A percentile compares a stretch with the other conserved stretches of the same genome.
Conservation (phyloP, 2,329 filamentous ascomycete species). For the Diaporthe australafricana region DNA sequence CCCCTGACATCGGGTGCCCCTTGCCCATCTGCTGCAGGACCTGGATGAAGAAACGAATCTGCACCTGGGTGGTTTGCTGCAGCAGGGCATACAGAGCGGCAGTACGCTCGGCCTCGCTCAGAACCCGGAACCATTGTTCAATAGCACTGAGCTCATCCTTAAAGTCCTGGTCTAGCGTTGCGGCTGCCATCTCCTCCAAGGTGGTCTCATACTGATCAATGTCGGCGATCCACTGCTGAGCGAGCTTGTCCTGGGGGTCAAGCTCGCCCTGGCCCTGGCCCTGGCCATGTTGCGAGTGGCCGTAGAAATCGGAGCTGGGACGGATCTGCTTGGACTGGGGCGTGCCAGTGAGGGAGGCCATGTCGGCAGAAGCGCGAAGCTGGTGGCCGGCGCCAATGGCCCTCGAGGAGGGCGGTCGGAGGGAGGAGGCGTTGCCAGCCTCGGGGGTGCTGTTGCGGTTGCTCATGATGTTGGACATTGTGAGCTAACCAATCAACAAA, state of each 20-base stretch:
- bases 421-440: slow-evolving; percentile 81
- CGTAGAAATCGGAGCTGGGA: slow-evolving; percentile 95
- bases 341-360: slow-evolving; percentile 82
- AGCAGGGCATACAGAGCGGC: slow-evolving; percentile 94
- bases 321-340: slow-evolving; percentile 81
- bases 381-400: slow-evolving; percentile 83
- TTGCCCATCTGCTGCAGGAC: slow-evolving; percentile 99
- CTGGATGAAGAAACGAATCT: slow-evolving; percentile 99
- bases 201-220: slow-evolving; percentile 99
- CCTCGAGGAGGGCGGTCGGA: slow-evolving; percentile 85
- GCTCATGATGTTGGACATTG: slow-evolving; percentile 77
- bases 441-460: slow-evolving; percentile 99
- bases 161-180: slow-evolving; percentile 98
- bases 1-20: slow-evolving; percentile 95
- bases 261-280: slow-evolving; percentile 75
- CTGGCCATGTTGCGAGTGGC: slow-evolving; percentile 76
- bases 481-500: slow-evolving; percentile 50
- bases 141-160: slow-evolving; percentile 99
- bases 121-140: slow-evolving; percentile 98
- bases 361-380: slow-evolving; percentile 94
- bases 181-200: slow-evolving; percentile 97
- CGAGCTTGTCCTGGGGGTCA: slow-evolving; percentile 91
- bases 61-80: slow-evolving; percentile 98
- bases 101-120: slow-evolving; percentile 96
- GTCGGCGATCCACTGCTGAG: slow-evolving; percentile 98